Evolutionary conservation across 2,329 filamentous ascomycete species (phyloP).

Genomic region (Alternaria sp.): DNA sequence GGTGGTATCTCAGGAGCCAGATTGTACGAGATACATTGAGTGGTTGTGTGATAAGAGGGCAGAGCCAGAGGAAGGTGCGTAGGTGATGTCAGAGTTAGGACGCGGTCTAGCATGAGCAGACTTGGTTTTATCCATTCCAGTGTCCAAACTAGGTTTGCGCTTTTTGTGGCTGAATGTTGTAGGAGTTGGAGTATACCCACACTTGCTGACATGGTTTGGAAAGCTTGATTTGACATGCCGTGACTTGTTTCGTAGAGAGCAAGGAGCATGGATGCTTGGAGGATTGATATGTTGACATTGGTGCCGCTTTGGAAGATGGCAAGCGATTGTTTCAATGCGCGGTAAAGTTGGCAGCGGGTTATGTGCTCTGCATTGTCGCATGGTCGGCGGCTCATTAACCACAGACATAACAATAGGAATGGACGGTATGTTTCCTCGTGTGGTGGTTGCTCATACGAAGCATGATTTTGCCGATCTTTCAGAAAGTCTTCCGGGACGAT

Average conservation of each 20-base stretch:
- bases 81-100: not conserved
- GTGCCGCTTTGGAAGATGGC: not conserved
- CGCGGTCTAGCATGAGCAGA: constrained; percentile 24
- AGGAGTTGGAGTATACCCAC: constrained; percentile 12
- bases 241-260: constrained; percentile 24
- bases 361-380: constrained; percentile 12
- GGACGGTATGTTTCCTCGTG: no score
- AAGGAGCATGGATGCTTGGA: constrained; percentile 19
- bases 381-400: constrained; percentile 12
- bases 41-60: not conserved
- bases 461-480: no score
- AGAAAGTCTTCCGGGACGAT: no score
- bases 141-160: not conserved
- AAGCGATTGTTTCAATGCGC: constrained; percentile 18
- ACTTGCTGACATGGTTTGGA: constrained; percentile 15
- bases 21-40: constrained; percentile 1
- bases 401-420: constrained; percentile 10
- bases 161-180: not conserved
- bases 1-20: not conserved
- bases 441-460: no score
- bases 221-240: constrained; percentile 15
- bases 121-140: constrained; percentile 18
- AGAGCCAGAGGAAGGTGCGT: not conserved
- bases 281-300: not conserved
- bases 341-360: constrained; percentile 12